Evolutionary conservation across 257 asterid genomes (phyloP).

Genomic region (Solanum rostratum): DNA sequence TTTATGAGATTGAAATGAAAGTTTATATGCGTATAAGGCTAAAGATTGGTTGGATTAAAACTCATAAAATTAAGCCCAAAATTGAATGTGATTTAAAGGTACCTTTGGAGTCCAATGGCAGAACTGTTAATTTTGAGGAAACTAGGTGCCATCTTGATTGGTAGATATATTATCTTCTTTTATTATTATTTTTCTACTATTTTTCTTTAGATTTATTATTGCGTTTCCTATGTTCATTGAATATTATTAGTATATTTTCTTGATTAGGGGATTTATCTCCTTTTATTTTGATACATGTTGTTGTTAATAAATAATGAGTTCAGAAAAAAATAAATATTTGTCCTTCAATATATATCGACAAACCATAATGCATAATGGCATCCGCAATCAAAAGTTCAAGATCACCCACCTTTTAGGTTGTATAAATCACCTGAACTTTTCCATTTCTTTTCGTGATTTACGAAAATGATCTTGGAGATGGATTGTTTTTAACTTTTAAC

Average conservation of each 20-base stretch:
- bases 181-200: not conserved
- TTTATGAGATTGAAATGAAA: conserved; percentile 40
- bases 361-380: no score
- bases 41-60: conserved; percentile 35
- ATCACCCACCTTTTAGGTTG: no score
- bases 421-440: not conserved
- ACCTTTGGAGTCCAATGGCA: conserved; percentile 42
- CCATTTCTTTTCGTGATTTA: not conserved
- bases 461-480: not conserved
- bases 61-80: conserved; percentile 49
- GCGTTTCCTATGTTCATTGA: not conserved
- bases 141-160: conserved; percentile 54
- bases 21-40: conserved; percentile 37
- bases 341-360: no score
- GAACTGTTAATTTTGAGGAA: conserved; percentile 21
- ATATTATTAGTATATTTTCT: not conserved
- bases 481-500: not conserved
- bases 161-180: conserved; percentile 15
- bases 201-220: not conserved
- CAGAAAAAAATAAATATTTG: no score
- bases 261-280: not conserved
- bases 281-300: not conserved
- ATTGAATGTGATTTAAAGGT: conserved; percentile 55
- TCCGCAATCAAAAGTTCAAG: not conserved
- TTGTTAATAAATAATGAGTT: not conserved